Percentiles rank a stretch among this genome's conserved stretches.
phyloP scores from a whole-genome alignment of 805 yeast species.

The Lachancea quebecensis region DNA sequence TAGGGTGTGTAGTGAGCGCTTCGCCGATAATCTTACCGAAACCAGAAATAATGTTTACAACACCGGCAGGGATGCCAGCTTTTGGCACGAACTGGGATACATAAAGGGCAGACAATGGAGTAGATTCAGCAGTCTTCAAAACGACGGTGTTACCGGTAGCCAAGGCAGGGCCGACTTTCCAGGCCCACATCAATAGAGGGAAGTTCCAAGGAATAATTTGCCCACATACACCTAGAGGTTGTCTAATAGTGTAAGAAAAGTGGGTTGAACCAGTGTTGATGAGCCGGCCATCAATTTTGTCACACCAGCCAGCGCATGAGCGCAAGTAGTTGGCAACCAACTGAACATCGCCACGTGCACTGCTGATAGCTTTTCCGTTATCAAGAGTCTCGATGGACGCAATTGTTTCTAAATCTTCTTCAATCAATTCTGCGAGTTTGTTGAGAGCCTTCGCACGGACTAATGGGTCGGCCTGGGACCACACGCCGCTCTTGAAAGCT shows the following conservation, averaged over 20 bases:
- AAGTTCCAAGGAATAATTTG: constrained; percentile 97
- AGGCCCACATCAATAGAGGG: constrained; percentile 87
- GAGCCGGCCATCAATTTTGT: constrained; percentile 70
- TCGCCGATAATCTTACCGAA: constrained; percentile 81
- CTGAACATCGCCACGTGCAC: constrained; percentile 70
- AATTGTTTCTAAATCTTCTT: constrained; percentile 59
- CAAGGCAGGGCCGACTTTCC: constrained; percentile 92
- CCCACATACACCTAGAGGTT: constrained; percentile 93
- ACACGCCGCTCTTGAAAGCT: constrained; percentile 72
- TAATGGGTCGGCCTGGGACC: constrained; percentile 67
- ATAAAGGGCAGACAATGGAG: constrained; percentile 82
- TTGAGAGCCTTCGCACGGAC: constrained; percentile 55
- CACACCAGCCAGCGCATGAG: constrained; percentile 89
- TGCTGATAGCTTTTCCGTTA: constrained; percentile 75
- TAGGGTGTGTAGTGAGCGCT: constrained; percentile 69
- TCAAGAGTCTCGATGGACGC: constrained; percentile 82
- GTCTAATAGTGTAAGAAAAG: constrained; percentile 74
- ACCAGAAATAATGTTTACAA: constrained; percentile 80
- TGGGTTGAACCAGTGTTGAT: constrained; percentile 70
- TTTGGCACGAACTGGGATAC: constrained; percentile 61
- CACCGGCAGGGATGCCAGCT: constrained; percentile 92
- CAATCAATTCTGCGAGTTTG: constrained; percentile 74
- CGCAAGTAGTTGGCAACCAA: constrained; percentile 64
- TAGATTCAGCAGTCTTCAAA: constrained; percentile 84
- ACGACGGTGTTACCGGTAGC: constrained; percentile 88